Percentiles rank a stretch among this genome's conserved stretches.
Evolutionary conservation across 257 asterid genomes (phyloP).

Genomic region (Prunella vulgaris): DNA sequence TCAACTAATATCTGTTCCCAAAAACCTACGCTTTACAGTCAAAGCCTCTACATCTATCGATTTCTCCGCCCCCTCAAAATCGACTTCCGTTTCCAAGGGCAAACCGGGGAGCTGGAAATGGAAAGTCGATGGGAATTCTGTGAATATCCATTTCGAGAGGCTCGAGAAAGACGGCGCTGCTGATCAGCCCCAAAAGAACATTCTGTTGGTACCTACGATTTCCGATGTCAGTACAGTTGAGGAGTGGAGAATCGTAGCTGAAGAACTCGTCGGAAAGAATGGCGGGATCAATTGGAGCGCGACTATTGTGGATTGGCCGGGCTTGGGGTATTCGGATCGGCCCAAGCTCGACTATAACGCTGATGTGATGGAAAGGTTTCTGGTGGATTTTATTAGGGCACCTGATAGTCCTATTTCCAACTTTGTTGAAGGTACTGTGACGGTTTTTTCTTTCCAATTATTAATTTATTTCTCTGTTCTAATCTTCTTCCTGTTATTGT

Average conservation of each 20-base stretch:
- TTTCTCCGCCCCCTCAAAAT: slow-evolving; percentile 35
- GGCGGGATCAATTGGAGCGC: slow-evolving; percentile 51
- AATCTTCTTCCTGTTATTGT: neutral
- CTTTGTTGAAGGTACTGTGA: slow-evolving; percentile 41
- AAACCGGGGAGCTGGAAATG: slow-evolving; percentile 54
- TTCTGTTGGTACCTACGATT: slow-evolving; percentile 81
- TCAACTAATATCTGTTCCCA: slow-evolving; percentile 11
- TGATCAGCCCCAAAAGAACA: slow-evolving; percentile 45
- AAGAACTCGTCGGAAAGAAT: slow-evolving; percentile 51
- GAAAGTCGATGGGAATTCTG: slow-evolving; percentile 62
- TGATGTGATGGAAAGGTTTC: slow-evolving; percentile 82
- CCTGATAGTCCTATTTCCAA: slow-evolving; percentile 58
- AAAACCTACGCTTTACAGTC: slow-evolving; percentile 22
- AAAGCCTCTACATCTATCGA: slow-evolving; percentile 48
- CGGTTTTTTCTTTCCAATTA: neutral
- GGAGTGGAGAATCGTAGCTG: slow-evolving; percentile 88
- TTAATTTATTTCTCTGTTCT: neutral
- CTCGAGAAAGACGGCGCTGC: slow-evolving; percentile 35
- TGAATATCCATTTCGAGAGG: slow-evolving; percentile 65
- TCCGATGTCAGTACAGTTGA: slow-evolving; percentile 97
- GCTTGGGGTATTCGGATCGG: slow-evolving; percentile 83
- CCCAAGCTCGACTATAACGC: slow-evolving; percentile 83
- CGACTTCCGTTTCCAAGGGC: slow-evolving; percentile 23
- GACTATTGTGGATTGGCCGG: slow-evolving; percentile 96
- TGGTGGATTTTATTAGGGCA: slow-evolving; percentile 66